A percentile compares a stretch with the other conserved stretches of the same genome.
These are phyloP conservation scores for Escovopsis sp. DNA, from an alignment of 2,329 filamentous ascomycete species.

Conservation along the genomic window DNA sequence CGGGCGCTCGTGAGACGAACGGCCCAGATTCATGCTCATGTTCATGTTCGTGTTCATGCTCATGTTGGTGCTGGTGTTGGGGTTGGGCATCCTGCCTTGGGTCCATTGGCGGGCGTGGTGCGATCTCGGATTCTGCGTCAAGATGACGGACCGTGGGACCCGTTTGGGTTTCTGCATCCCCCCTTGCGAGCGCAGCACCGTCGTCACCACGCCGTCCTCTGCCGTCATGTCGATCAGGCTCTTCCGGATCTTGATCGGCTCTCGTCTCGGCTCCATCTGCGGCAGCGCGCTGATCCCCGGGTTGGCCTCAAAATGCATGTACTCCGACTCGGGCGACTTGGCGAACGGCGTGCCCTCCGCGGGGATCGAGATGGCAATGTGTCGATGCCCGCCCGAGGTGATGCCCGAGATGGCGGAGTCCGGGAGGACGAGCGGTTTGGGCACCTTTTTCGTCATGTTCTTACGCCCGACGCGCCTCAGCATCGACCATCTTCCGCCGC, in stretches of 20 bases:
- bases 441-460: slow-evolving; percentile 20
- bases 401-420: slow-evolving; percentile 41
- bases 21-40: background rate
- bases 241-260: too few relatives aligned
- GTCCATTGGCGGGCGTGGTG: background rate
- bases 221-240: slow-evolving; percentile 8
- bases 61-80: slow-evolving; percentile 5
- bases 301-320: slow-evolving; percentile 3
- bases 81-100: slow-evolving; percentile 1
- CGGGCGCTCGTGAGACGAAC: too few relatives aligned
- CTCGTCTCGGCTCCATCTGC: slow-evolving; percentile 10
- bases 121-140: too few relatives aligned
- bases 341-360: slow-evolving; percentile 32
- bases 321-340: slow-evolving; percentile 17
- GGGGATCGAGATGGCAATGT: slow-evolving; percentile 49
- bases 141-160: background rate
- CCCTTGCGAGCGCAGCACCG: slow-evolving; percentile 19
- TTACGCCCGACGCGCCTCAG: slow-evolving; percentile 26
- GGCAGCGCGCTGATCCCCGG: slow-evolving; percentile 6
- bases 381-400: slow-evolving; percentile 37
- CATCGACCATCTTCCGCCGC: slow-evolving; percentile 25
- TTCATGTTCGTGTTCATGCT: slow-evolving; percentile 11
- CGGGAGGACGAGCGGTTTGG: slow-evolving; percentile 28
- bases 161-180: slow-evolving; percentile 5
- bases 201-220: slow-evolving; percentile 23